Conservation (phyloP, 176 grass and related monocot species). For the sorghum (Sorghum bicolor) region Sorghum_bicolor_NCBIv3 NC_012879.2:2126001-2126500, state of each 20-base stretch:
- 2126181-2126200: neutral
- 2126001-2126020: neutral
- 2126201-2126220: neutral
- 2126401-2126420: neutral
- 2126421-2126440: neutral
- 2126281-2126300: neutral
- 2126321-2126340: neutral
- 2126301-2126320: neutral
- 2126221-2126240: neutral
- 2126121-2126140: neutral
- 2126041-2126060: slow-evolving; percentile 11
- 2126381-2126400: slow-evolving; percentile 24
- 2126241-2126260: neutral
- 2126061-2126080: neutral
- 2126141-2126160: neutral
- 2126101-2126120: neutral
- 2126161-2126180: neutral
- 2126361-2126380: slow-evolving; percentile 86
- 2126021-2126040: neutral
- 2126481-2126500: slow-evolving; percentile 72
- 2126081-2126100: neutral
- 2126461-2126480: neutral
- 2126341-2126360: slow-evolving; percentile 35
- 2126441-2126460: neutral
- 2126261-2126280: neutral